Base-by-base conservation (phyloP, 345 rosid species). In the Euclidium syriacum region DNA sequence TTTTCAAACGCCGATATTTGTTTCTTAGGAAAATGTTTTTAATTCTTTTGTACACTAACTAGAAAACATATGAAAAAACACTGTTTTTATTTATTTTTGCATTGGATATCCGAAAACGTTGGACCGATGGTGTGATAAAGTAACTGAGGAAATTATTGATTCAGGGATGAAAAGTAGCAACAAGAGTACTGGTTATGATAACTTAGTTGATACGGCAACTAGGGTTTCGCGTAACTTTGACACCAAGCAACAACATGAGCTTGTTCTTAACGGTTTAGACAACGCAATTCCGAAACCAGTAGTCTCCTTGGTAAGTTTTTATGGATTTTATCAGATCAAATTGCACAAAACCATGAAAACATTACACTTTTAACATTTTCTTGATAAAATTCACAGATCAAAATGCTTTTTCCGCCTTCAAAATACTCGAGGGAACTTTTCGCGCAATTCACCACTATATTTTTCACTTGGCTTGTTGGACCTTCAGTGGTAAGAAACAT, bases 401-500 rank as follows among this genome's bases (percentile, higher is more conserved):
- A 75, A 68, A 57, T 65, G 22, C 11, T 83, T 75, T 49, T 90
- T 30, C 97, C 97, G 1, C 68, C 77, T 18, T 79, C 87, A 38
- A 82, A 70, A 73, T 74, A 83, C 32, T 68, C 84, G 24, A 81
- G 99, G 62, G 97, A 94, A 71, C 76, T 78, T 30, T 94, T 83
- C 11, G 97, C 99, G 0, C 74, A 78, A 62, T 90, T 87, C 78
- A 90, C 96, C 58, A 84, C 96, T 3, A 39, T 87, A 32, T 94
- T 83, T 58, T 94, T 94, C 7, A 72, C 79, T 40, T 94, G 99
- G 99, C 84, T 94, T 27, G 66, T 87, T 35, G 99, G 99, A 56
- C 84, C 86, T 2, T 85, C 90, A 36, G 83, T 83, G 95, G 97
- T 90, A 70, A 64, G 56, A 52, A 3, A 34, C 4, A 17, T 17